phyloP scores from a whole-genome alignment of 2,329 filamentous ascomycete genomes.

The Phoma sp. region DNA sequence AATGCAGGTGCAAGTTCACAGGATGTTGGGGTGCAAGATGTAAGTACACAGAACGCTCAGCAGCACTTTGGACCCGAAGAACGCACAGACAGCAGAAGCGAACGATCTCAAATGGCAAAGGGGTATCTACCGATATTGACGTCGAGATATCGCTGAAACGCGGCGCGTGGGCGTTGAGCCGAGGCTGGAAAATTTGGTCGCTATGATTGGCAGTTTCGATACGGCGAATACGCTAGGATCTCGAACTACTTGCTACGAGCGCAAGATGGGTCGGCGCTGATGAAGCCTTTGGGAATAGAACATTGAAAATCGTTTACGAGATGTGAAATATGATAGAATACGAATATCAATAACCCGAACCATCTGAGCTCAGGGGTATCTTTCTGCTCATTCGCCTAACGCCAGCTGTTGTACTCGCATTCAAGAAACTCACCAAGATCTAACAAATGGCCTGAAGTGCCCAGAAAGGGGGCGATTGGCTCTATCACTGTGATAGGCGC shows the following conservation, averaged over 20 bases:
- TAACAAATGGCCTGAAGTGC: background rate
- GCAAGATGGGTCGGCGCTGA: too few relatives aligned
- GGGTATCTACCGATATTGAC: slow-evolving; percentile 6
- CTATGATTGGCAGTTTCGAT: slow-evolving; percentile 8
- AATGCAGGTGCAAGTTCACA: background rate
- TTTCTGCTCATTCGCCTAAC: slow-evolving; percentile 19
- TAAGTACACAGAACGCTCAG: background rate
- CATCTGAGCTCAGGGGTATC: slow-evolving; percentile 20
- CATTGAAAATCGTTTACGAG: background rate
- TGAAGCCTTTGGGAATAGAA: too few relatives aligned
- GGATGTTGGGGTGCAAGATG: background rate
- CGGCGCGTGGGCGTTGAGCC: slow-evolving; percentile 6
- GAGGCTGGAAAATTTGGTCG: slow-evolving; percentile 1
- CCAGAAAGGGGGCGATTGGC: background rate
- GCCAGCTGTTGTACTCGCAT: slow-evolving; percentile 9
- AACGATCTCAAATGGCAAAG: background rate
- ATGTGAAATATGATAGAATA: background rate
- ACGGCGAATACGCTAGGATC: slow-evolving; percentile 3
- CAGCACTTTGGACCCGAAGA: background rate
- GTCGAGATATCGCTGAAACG: slow-evolving; percentile 10
- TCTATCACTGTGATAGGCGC: background rate
- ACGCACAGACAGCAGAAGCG: background rate
- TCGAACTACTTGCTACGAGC: too few relatives aligned
- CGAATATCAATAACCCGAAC: slow-evolving; percentile 10
- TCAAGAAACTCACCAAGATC: slow-evolving; percentile 1